Percentiles rank a stretch among this genome's conserved stretches.
phyloP scores from a whole-genome alignment of 495 filamentous ascomycete species.

The Tuber aestivum region DNA sequence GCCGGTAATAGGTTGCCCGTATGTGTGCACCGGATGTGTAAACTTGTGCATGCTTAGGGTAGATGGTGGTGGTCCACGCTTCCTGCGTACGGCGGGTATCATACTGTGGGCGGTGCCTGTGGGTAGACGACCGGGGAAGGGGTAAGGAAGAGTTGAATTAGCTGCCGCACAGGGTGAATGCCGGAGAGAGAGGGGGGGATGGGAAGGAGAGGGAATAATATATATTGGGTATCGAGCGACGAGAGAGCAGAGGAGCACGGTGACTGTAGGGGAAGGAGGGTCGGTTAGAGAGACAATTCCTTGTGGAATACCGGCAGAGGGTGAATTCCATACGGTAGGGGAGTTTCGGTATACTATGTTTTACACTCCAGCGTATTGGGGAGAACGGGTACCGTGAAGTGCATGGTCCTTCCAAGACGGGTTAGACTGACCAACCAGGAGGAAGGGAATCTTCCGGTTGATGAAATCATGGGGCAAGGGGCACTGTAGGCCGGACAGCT shows the following conservation, averaged over 20 bases:
- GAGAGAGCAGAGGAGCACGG: background rate
- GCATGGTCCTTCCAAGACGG: background rate
- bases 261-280: background rate
- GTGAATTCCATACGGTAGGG: background rate
- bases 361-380: background rate
- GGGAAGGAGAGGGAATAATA: background rate
- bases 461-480: background rate
- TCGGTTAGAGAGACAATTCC: background rate
- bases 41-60: background rate
- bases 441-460: background rate
- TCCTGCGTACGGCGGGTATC: background rate
- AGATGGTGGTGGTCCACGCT: background rate
- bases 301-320: background rate
- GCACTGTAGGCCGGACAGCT: background rate
- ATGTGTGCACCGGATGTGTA: background rate
- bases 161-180: background rate
- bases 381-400: background rate
- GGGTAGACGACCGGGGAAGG: background rate
- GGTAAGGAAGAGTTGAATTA: background rate
- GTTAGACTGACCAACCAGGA: background rate
- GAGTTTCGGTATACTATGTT: background rate
- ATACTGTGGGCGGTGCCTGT: background rate
- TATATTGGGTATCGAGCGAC: background rate
- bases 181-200: background rate
- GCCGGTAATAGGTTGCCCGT: background rate